Evolutionary conservation across 805 yeast species (phyloP).

Genomic region (Myxozyma kluyveri): DNA sequence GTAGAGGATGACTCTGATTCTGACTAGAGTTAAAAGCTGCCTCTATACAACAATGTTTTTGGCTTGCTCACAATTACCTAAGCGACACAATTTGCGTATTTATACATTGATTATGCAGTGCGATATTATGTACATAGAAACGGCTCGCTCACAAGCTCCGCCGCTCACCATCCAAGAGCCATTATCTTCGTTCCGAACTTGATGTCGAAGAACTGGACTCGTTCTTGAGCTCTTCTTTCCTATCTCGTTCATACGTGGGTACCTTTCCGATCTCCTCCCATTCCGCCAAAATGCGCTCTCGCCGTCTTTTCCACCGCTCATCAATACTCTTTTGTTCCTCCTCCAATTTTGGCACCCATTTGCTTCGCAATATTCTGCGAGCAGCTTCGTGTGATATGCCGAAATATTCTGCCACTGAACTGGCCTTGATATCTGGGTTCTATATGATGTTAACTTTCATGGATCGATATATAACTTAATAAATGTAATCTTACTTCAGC

Average conservation of each 20-base stretch:
- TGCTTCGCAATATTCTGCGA: conserved; percentile 71
- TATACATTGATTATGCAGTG: neutral
- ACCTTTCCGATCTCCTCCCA: conserved; percentile 19
- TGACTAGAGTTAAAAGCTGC: neutral
- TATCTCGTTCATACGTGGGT: neutral
- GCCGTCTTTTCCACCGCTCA: conserved; percentile 55
- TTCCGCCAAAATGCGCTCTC: conserved; percentile 33
- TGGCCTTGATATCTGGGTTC: conserved; percentile 59
- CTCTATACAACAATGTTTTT: no score
- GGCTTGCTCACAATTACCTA: neutral
- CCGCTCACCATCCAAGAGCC: no score
- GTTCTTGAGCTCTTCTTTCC: no score
- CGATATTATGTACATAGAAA: no score
- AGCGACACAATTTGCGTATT: neutral
- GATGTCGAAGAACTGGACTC: no score
- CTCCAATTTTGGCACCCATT: conserved; percentile 66
- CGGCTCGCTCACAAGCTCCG: no score
- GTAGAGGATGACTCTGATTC: neutral
- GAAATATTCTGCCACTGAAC: conserved; percentile 61
- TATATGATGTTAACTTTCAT: conserved; percentile 4
- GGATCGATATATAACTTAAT: neutral
- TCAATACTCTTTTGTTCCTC: conserved; percentile 46
- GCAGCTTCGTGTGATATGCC: conserved; percentile 77
- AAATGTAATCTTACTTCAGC: conserved; percentile 35
- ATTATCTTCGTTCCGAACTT: no score